These are phyloP conservation scores for Gentiana dahurica DNA, from an alignment of 257 asterid species.

Conservation along the genomic window DNA sequence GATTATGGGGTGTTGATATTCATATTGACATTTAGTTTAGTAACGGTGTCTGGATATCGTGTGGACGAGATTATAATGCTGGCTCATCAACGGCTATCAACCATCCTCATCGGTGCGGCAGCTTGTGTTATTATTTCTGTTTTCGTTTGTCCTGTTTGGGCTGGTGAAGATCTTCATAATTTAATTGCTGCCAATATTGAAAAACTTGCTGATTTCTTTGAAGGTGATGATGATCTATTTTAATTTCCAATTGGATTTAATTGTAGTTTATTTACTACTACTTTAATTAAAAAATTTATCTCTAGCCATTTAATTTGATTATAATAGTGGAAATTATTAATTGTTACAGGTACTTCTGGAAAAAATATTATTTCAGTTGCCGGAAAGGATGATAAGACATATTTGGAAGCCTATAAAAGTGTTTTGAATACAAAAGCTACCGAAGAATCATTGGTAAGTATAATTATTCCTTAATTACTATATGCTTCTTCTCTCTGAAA, in stretches of 20 bases:
- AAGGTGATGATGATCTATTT: slow-evolving; percentile 27
- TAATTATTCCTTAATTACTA: too few relatives aligned
- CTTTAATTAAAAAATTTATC: too few relatives aligned
- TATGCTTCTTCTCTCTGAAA: too few relatives aligned
- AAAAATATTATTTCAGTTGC: slow-evolving; percentile 2
- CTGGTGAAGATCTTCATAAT: slow-evolving; percentile 69
- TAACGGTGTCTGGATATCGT: slow-evolving; percentile 69
- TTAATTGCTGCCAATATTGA: slow-evolving; percentile 32
- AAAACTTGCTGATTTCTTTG: slow-evolving; percentile 41
- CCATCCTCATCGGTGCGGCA: slow-evolving; percentile 50
- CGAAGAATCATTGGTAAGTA: slow-evolving; percentile 59
- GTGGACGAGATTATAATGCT: slow-evolving; percentile 34
- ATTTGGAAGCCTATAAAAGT: slow-evolving; percentile 29
- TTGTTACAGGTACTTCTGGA: slow-evolving; percentile 4
- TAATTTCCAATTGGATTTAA: background rate
- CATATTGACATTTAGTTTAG: slow-evolving; percentile 62
- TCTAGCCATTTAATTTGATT: too few relatives aligned
- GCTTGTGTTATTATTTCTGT: slow-evolving; percentile 53
- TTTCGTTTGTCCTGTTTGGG: slow-evolving; percentile 69
- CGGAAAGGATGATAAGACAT: slow-evolving; percentile 20
- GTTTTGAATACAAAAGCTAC: slow-evolving; percentile 49
- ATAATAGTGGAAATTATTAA: too few relatives aligned
- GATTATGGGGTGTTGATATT: slow-evolving; percentile 70
- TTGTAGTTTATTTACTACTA: background rate
- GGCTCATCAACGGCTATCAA: slow-evolving; percentile 56